Conservation (phyloP, 805 yeast genomes). For the Yueomyces sp. region DNA sequence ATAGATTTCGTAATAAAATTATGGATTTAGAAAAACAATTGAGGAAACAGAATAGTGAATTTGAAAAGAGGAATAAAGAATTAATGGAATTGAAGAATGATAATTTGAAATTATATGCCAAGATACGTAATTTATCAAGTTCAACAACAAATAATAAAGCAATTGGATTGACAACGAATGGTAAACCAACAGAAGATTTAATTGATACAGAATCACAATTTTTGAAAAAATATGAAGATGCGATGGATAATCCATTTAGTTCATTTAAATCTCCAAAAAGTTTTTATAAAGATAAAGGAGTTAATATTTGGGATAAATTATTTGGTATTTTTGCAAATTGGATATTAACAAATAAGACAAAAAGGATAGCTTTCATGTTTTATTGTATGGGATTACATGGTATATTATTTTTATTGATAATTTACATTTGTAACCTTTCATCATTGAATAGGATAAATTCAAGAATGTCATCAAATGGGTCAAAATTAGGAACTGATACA, state of each 20-base stretch:
- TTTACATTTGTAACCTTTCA: too few relatives aligned
- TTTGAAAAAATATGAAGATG: slow-evolving; percentile 56
- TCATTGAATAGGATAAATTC: too few relatives aligned
- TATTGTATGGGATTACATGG: slow-evolving; percentile 70
- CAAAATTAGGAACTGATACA: too few relatives aligned
- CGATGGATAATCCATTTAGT: slow-evolving; percentile 32
- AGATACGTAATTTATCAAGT: slow-evolving; percentile 30
- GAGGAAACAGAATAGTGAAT: slow-evolving; percentile 39
- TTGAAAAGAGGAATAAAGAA: slow-evolving; percentile 53
- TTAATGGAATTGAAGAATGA: slow-evolving; percentile 53
- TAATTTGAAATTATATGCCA: slow-evolving; percentile 68
- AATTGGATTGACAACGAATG: not conserved
- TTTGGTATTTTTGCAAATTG: slow-evolving; percentile 60
- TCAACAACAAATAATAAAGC: slow-evolving; percentile 41
- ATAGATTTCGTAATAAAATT: slow-evolving; percentile 74
- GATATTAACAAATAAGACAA: slow-evolving; percentile 58
- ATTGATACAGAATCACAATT: slow-evolving; percentile 46
- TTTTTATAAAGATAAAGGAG: slow-evolving; percentile 46
- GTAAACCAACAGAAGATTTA: slow-evolving; percentile 4
- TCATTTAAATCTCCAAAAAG: not conserved
- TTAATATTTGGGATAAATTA: slow-evolving; percentile 70
- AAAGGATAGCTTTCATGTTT: slow-evolving; percentile 56
- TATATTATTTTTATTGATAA: not conserved
- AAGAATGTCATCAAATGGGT: too few relatives aligned
- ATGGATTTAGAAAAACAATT: slow-evolving; percentile 74